phyloP scores from a whole-genome alignment of 257 asterid species.

The Coffea canephora region DNA sequence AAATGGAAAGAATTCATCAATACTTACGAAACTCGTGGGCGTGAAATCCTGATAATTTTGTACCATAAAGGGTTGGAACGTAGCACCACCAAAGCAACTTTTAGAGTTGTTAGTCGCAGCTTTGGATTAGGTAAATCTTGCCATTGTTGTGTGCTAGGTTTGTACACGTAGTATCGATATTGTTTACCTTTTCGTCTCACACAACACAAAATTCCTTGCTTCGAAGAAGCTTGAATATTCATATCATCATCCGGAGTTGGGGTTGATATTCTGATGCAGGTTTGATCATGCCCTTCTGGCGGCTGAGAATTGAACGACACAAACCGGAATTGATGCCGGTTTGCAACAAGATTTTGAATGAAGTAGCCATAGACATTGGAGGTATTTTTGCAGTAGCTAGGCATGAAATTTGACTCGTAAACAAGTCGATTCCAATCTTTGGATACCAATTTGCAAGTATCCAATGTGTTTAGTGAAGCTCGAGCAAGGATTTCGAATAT shows the following conservation, averaged over 20 bases:
- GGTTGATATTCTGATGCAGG: not conserved
- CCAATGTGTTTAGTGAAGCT: constrained; percentile 1
- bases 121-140: constrained; percentile 25
- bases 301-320: not conserved
- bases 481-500: constrained; percentile 15
- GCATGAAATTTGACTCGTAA: constrained; percentile 8
- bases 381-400: constrained; percentile 10
- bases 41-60: constrained; percentile 26
- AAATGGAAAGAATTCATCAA: no score
- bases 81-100: constrained; percentile 15
- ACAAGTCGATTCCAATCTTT: not conserved
- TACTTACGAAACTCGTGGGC: not conserved
- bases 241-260: not conserved
- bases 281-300: no score
- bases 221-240: constrained; percentile 27
- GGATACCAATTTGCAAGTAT: constrained; percentile 7
- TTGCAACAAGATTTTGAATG: not conserved
- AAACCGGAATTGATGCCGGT: not conserved
- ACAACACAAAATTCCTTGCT: constrained; percentile 26
- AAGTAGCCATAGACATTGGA: constrained; percentile 5
- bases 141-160: constrained; percentile 32
- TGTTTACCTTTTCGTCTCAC: not conserved
- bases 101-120: not conserved
- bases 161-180: constrained; percentile 14
- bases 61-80: constrained; percentile 14